Conservation (phyloP, 768 basidiomycete genomes). For the Rhizopogon vinicolor region DNA sequence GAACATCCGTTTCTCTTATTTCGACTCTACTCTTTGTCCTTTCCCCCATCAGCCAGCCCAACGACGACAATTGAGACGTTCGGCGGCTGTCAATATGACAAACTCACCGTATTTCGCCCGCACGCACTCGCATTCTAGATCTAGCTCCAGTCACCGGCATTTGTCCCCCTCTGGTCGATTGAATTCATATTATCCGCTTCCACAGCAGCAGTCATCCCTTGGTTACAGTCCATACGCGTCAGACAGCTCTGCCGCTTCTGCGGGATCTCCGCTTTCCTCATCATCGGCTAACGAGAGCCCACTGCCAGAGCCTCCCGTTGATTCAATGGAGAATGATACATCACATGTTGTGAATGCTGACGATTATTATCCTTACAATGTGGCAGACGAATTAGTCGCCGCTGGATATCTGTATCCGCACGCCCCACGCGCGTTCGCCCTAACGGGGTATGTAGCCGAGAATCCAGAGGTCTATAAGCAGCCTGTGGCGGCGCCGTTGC, state of each 20-base stretch:
- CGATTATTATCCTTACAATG: slow-evolving; percentile 23
- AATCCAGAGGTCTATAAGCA: slow-evolving; percentile 26
- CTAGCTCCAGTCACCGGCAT: slow-evolving; percentile 14
- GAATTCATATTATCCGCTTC: slow-evolving; percentile 14
- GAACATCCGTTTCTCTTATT: slow-evolving; percentile 16
- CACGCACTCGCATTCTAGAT: slow-evolving; percentile 13
- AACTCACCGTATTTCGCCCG: slow-evolving; percentile 16
- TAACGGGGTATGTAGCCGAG: slow-evolving; percentile 18
- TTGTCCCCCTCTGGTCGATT: slow-evolving; percentile 13
- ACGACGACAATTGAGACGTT: slow-evolving; percentile 7
- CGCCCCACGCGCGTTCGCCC: slow-evolving; percentile 18
- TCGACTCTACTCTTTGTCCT: slow-evolving; percentile 15
- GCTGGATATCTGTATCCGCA: slow-evolving; percentile 20
- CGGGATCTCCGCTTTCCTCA: slow-evolving; percentile 37
- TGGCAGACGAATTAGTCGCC: slow-evolving; percentile 18
- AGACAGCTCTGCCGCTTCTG: slow-evolving; percentile 28
- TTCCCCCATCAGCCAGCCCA: slow-evolving; percentile 1
- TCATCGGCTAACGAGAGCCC: slow-evolving; percentile 36
- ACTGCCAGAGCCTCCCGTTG: slow-evolving; percentile 32
- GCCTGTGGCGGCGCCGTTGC: slow-evolving; percentile 26
- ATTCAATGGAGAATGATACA: slow-evolving; percentile 26
- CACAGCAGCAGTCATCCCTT: slow-evolving; percentile 12
- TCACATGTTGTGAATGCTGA: slow-evolving; percentile 22
- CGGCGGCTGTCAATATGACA: slow-evolving; percentile 17
- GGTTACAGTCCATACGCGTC: slow-evolving; percentile 34